These are phyloP conservation scores for Hyaloperonospora brassicae DNA, from an alignment of 352 stramenopile species.

Conservation along the genomic window DNA sequence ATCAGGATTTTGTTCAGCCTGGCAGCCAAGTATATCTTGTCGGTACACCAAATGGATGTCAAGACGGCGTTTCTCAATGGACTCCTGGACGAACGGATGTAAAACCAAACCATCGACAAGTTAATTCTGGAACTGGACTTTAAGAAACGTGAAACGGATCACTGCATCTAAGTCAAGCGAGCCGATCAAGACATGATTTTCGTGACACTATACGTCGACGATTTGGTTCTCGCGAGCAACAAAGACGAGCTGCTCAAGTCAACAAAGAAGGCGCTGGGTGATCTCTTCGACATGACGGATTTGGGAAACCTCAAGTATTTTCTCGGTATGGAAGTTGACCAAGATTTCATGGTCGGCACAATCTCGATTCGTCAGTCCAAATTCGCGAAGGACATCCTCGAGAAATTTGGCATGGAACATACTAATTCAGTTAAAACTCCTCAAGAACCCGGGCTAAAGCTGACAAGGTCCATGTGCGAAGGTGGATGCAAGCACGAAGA, in stretches of 20 bases:
- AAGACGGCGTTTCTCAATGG: neutral
- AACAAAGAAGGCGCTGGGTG: neutral
- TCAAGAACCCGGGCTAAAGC: neutral
- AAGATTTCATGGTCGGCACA: neutral
- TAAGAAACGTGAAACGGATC: too few species aligned
- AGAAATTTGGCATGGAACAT: neutral
- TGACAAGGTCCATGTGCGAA: conserved; percentile 1
- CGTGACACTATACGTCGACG: too few species aligned
- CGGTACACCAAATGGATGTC: neutral
- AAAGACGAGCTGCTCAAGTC: neutral
- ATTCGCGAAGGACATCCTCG: neutral
- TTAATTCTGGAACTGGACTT: neutral
- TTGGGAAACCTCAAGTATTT: neutral
- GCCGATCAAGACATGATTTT: too few species aligned
- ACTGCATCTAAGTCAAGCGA: too few species aligned
- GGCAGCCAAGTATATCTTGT: neutral
- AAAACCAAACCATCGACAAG: too few species aligned
- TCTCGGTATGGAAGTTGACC: neutral
- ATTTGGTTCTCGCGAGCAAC: neutral
- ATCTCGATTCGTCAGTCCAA: conserved; percentile 1
- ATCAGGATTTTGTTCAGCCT: neutral
- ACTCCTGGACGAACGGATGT: neutral
- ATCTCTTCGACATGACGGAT: neutral
- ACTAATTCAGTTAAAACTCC: neutral
- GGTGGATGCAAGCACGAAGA: neutral